Conservation (phyloP, 257 asterid species). For the Ilex asprella region DNA sequence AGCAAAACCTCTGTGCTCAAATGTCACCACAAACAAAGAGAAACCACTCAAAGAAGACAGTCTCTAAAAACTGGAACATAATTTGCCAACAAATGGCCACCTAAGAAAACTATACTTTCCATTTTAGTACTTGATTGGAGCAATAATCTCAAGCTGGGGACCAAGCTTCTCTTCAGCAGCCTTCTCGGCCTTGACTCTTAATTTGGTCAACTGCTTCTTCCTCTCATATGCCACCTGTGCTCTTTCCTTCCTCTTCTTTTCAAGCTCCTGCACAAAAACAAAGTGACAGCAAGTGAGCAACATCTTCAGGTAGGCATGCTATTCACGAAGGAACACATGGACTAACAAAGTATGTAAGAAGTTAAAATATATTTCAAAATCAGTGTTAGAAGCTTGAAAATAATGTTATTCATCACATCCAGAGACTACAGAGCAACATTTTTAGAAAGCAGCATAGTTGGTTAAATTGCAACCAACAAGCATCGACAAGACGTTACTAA, state of each 20-base stretch:
- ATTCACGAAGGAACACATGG: neutral
- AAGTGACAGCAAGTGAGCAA: neutral
- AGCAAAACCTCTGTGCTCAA: no score
- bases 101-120: neutral
- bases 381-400: no score
- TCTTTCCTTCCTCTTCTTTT: conserved; percentile 46
- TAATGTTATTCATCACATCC: no score
- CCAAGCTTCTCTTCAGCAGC: conserved; percentile 46
- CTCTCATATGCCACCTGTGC: conserved; percentile 33
- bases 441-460: no score
- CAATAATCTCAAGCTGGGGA: conserved; percentile 31
- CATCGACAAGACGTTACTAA: no score
- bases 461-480: no score
- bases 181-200: conserved; percentile 39
- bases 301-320: neutral
- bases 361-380: no score
- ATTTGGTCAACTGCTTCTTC: conserved; percentile 38
- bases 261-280: conserved; percentile 26
- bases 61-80: no score
- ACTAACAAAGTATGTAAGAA: neutral
- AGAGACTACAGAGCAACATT: no score
- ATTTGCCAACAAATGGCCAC: neutral
- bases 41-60: no score
- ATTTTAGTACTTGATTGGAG: conserved; percentile 35
- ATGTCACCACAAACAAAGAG: no score